Evolutionary conservation across 805 yeast genomes (phyloP).

Genomic region (Candida sakaeoensis): DNA sequence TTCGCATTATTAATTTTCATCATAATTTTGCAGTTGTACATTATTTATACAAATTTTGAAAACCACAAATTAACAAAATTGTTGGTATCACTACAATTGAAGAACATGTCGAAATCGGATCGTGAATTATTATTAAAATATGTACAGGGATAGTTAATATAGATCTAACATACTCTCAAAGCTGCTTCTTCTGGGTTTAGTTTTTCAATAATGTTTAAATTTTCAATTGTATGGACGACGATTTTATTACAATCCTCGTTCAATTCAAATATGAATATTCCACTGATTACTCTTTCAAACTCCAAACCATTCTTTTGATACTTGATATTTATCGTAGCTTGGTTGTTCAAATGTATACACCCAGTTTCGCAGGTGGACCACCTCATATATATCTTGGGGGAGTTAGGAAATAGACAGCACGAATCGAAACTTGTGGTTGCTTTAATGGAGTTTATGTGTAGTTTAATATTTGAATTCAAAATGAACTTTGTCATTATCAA

Average conservation of each 20-base stretch:
- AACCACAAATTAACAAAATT: background rate
- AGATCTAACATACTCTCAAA: slow-evolving; percentile 24
- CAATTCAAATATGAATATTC: slow-evolving; percentile 65
- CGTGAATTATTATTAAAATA: background rate
- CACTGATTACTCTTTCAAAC: slow-evolving; percentile 44
- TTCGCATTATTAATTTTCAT: background rate
- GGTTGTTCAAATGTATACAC: slow-evolving; percentile 42
- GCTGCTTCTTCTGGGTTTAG: slow-evolving; percentile 22
- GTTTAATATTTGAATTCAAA: slow-evolving; percentile 47
- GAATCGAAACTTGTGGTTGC: slow-evolving; percentile 20
- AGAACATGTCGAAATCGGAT: background rate
- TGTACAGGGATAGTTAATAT: slow-evolving; percentile 1
- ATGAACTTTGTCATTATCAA: slow-evolving; percentile 51
- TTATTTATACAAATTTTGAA: background rate
- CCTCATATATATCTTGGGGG: slow-evolving; percentile 50
- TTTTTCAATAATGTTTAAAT: slow-evolving; percentile 55
- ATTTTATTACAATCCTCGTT: slow-evolving; percentile 52
- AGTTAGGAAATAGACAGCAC: slow-evolving; percentile 31
- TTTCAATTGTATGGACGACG: slow-evolving; percentile 62
- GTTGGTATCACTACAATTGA: background rate
- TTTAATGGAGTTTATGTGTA: slow-evolving; percentile 49
- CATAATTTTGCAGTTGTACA: background rate
- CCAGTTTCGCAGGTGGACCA: slow-evolving; percentile 57
- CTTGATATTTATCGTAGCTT: slow-evolving; percentile 27
- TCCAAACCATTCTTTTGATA: slow-evolving; percentile 8